phyloP scores from a whole-genome alignment of 176 grass and related monocot species.

The Paspalum vaginatum region DNA sequence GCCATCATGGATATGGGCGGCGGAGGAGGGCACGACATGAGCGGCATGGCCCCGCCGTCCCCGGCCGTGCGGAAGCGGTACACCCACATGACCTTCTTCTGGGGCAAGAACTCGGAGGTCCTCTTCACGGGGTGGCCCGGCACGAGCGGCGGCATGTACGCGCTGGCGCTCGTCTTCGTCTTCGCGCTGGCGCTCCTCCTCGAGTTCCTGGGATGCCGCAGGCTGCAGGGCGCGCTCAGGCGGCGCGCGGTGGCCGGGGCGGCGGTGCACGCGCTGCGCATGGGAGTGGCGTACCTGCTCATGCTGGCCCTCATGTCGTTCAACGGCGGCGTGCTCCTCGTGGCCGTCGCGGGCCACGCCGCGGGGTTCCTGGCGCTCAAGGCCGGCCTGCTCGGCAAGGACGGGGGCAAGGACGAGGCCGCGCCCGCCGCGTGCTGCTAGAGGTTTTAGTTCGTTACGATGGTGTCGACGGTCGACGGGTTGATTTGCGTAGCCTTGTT shows the following conservation, averaged over 20 bases:
- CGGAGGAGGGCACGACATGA: slow-evolving; percentile 38
- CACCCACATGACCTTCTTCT: slow-evolving; percentile 93
- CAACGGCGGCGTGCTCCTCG: slow-evolving; percentile 77
- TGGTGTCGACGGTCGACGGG: neutral
- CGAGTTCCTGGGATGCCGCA: slow-evolving; percentile 57
- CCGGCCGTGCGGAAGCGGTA: slow-evolving; percentile 35
- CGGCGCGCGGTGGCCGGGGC: slow-evolving; percentile 23
- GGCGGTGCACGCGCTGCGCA: slow-evolving; percentile 51
- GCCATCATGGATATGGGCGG: slow-evolving; percentile 42
- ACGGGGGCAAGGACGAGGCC: slow-evolving; percentile 9
- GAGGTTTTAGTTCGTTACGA: no score
- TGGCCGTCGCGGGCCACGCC: slow-evolving; percentile 55
- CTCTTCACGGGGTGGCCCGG: slow-evolving; percentile 80
- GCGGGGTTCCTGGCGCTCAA: slow-evolving; percentile 59
- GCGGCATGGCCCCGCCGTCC: slow-evolving; percentile 12
- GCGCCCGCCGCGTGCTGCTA: slow-evolving; percentile 34
- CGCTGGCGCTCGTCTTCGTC: slow-evolving; percentile 58
- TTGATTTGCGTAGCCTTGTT: neutral
- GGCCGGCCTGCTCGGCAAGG: slow-evolving; percentile 41
- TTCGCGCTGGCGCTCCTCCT: slow-evolving; percentile 52
- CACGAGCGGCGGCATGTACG: slow-evolving; percentile 69
- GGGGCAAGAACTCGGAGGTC: slow-evolving; percentile 81
- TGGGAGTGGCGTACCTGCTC: slow-evolving; percentile 68
- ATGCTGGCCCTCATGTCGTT: slow-evolving; percentile 99
- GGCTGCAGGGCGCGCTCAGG: neutral